Evolutionary conservation across 495 filamentous ascomycete species (phyloP).

Genomic region (Baudoinia panamericana): DNA sequence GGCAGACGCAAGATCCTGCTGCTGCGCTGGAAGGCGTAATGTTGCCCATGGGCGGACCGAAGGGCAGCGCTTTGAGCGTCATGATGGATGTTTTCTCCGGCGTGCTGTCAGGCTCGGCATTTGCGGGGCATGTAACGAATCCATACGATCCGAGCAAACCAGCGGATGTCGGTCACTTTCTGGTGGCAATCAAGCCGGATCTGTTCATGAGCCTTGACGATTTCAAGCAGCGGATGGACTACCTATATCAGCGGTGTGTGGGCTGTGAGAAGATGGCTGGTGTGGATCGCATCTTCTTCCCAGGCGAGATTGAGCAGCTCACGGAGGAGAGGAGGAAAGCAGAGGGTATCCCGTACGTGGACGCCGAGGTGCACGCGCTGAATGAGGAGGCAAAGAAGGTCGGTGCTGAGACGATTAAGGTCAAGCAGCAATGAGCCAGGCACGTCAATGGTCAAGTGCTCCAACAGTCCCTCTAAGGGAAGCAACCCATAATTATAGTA

Average conservation of each 20-base stretch:
- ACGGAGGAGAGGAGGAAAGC: conserved; percentile 40
- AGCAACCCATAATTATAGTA: no score
- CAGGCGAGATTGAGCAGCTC: conserved; percentile 62
- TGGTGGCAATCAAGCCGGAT: conserved; percentile 64
- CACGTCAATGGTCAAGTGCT: no score
- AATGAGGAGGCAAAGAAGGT: conserved; percentile 53
- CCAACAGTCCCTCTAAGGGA: no score
- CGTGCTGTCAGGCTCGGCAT: conserved; percentile 55
- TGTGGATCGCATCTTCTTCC: conserved; percentile 66
- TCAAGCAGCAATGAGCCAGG: no score
- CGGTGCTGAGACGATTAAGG: conserved; percentile 24
- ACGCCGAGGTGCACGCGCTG: conserved; percentile 50
- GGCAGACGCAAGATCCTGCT: conserved; percentile 52
- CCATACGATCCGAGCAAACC: conserved; percentile 57
- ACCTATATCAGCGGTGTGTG: conserved; percentile 51
- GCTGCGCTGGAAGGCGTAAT: conserved; percentile 57
- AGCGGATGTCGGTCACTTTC: conserved; percentile 63
- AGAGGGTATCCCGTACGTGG: conserved; percentile 52
- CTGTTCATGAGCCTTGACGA: conserved; percentile 59
- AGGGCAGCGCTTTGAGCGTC: conserved; percentile 55
- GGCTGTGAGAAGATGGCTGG: conserved; percentile 52
- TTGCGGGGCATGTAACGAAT: conserved; percentile 56
- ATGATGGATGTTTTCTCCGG: conserved; percentile 85
- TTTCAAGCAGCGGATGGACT: conserved; percentile 56
- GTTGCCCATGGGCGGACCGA: conserved; percentile 69